Evolutionary conservation across 345 rosid species (phyloP).

Genomic region (Mangifera indica): DNA sequence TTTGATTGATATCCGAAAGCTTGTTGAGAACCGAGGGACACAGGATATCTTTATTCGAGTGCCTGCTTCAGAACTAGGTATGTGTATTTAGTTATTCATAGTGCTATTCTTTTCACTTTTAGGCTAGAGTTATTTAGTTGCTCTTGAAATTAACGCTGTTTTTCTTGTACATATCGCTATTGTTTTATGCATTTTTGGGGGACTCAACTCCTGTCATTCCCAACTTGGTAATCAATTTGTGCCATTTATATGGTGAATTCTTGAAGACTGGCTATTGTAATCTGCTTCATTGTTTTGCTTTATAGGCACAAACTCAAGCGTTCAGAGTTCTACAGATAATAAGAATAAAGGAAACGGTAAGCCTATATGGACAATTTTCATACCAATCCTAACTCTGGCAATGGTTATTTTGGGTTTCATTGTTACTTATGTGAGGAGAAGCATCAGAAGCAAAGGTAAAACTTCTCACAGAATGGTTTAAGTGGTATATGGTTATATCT

Average conservation of each 20-base stretch:
- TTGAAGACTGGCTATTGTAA: too few species aligned
- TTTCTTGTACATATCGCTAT: too few species aligned
- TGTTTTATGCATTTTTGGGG: too few species aligned
- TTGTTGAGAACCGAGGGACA: neutral
- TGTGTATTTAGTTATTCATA: neutral
- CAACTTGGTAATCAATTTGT: neutral
- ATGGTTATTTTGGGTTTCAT: neutral
- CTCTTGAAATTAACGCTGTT: too few species aligned
- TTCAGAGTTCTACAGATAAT: neutral
- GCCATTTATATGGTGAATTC: neutral
- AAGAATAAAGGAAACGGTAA: neutral
- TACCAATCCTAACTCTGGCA: neutral
- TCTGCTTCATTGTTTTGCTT: neutral
- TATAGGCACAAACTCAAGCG: neutral
- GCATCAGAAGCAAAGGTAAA: neutral
- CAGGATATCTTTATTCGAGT: constrained; percentile 29
- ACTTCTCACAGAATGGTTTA: neutral
- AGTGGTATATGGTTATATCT: neutral
- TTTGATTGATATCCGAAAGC: constrained; percentile 25
- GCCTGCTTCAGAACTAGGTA: constrained; percentile 13
- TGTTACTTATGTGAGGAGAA: neutral
- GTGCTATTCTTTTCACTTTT: neutral
- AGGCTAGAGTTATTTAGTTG: neutral
- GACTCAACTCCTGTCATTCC: neutral
- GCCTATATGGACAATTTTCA: neutral